Conservation (phyloP, 116 monocot species). For the Dioscorea cayenensis region DNA sequence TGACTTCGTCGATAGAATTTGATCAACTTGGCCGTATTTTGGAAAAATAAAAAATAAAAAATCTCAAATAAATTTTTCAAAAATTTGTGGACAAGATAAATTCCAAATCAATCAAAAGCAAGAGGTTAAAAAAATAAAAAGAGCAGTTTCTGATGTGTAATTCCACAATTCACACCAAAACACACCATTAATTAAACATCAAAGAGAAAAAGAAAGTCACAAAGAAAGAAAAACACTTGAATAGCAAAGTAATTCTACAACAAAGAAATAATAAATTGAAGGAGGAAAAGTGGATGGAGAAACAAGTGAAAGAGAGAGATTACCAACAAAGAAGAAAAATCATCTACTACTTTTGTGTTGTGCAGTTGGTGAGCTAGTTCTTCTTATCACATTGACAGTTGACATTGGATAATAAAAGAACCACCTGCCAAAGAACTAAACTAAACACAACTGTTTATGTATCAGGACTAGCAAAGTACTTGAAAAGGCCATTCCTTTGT, state of each 20-base stretch:
- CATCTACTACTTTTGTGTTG: not conserved
- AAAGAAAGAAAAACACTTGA: too few relatives aligned
- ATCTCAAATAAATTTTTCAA: too few relatives aligned
- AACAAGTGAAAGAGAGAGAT: not conserved
- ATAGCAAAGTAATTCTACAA: too few relatives aligned
- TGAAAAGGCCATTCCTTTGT: not conserved
- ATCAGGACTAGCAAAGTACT: not conserved
- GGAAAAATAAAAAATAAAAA: too few relatives aligned
- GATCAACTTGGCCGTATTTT: not conserved
- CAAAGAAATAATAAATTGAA: not conserved
- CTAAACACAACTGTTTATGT: constrained; percentile 1
- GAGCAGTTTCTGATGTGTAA: not conserved
- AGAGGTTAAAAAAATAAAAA: not conserved
- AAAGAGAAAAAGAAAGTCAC: too few relatives aligned
- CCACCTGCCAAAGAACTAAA: not conserved
- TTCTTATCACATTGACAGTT: not conserved
- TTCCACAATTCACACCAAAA: not conserved
- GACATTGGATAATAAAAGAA: not conserved
- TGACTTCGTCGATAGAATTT: not conserved
- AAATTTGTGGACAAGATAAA: not conserved
- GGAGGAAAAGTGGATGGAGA: not conserved
- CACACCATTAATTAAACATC: too few relatives aligned
- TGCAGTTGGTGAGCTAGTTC: not conserved
- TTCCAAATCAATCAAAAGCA: not conserved
- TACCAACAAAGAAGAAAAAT: not conserved